These are phyloP conservation scores for Colletotrichum australisinense DNA, from an alignment of 2,329 filamentous ascomycete genomes.

Conservation along the genomic window DNA sequence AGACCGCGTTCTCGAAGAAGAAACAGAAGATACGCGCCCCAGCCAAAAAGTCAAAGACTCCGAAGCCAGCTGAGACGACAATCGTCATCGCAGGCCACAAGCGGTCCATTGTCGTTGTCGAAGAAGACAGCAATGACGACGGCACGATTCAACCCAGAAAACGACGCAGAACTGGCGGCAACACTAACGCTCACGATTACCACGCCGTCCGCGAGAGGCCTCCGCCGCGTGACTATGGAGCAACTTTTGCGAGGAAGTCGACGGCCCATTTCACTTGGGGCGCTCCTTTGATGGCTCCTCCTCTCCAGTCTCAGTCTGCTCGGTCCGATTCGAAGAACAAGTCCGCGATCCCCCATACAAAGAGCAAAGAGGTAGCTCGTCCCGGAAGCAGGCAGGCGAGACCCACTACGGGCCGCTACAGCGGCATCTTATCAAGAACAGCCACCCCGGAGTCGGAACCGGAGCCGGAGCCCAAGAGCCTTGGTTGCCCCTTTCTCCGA, in stretches of 20 bases:
- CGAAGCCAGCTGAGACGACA: not conserved
- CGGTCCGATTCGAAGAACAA: not conserved
- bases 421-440: not conserved
- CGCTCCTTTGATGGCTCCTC: not conserved
- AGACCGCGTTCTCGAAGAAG: not conserved
- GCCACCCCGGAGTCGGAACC: not conserved
- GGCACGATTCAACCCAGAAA: not conserved
- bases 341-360: not conserved
- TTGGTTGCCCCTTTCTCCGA: not conserved
- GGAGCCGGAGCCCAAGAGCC: not conserved
- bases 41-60: not conserved
- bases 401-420: not conserved
- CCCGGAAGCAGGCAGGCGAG: not conserved
- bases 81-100: constrained; percentile 7
- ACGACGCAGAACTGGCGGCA: not conserved
- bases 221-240: constrained; percentile 13
- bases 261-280: constrained; percentile 27
- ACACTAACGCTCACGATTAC: not conserved
- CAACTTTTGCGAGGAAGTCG: constrained; percentile 21
- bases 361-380: not conserved
- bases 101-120: not conserved
- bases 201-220: constrained; percentile 9
- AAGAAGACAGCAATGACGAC: constrained; percentile 20
- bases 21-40: not conserved
- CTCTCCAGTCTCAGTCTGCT: not conserved